phyloP scores from a whole-genome alignment of 164 flowering plant genomes.

The Annona squamosa region DNA sequence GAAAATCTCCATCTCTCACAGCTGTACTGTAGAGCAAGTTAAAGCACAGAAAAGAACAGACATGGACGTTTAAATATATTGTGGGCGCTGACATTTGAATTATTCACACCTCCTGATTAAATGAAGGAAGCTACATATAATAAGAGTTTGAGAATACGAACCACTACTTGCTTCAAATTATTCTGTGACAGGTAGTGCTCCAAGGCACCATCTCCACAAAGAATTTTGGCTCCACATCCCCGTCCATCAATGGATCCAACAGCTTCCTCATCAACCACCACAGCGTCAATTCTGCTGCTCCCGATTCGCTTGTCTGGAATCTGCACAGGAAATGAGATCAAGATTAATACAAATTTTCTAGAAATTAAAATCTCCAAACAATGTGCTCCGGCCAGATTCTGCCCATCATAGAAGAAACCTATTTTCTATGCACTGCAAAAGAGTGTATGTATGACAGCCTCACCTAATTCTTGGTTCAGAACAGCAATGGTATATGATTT shows the following conservation, averaged over 20 bases:
- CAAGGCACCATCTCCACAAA: conserved; percentile 73
- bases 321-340: conserved; percentile 27
- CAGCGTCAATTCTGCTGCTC: conserved; percentile 73
- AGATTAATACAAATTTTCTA: no score
- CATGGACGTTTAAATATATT: background rate
- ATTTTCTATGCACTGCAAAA: no score
- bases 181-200: conserved; percentile 51
- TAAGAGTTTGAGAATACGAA: conserved; percentile 12
- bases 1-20: background rate
- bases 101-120: background rate
- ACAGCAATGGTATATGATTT: background rate
- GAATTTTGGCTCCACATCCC: conserved; percentile 65
- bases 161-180: conserved; percentile 36
- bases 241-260: conserved; percentile 34
- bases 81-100: background rate
- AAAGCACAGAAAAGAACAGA: no score
- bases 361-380: no score
- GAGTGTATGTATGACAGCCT: no score
- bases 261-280: conserved; percentile 80
- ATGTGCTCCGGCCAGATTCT: no score
- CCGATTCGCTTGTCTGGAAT: conserved; percentile 80
- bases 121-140: background rate
- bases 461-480: background rate
- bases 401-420: no score
- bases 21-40: background rate